phyloP scores from a whole-genome alignment of 2,329 filamentous ascomycete genomes.

The Blastomyces parvus region DNA sequence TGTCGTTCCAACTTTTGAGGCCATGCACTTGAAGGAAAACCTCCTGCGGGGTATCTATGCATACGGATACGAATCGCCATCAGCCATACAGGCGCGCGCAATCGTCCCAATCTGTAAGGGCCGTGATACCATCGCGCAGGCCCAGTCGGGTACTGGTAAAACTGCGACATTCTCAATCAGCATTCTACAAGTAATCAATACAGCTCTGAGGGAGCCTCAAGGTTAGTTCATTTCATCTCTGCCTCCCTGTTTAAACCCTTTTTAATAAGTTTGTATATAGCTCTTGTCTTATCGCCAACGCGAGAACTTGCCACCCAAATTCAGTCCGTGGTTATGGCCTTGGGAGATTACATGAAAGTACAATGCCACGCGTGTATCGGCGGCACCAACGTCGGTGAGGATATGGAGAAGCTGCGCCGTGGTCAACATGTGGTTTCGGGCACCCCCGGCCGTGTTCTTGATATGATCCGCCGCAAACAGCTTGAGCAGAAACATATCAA shows the following conservation, averaged over 20 bases:
- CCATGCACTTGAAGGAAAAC: constrained; percentile 96
- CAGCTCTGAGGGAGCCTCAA: constrained; percentile 82
- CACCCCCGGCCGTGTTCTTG: constrained; percentile 89
- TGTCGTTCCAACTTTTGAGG: constrained; percentile 82
- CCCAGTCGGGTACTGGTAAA: constrained; percentile 94
- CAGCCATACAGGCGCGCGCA: constrained; percentile 91
- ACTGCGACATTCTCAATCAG: constrained; percentile 94
- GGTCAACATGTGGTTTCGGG: constrained; percentile 96
- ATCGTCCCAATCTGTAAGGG: constrained; percentile 99
- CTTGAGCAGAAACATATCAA: too few species aligned
- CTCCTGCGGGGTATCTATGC: constrained; percentile 95
- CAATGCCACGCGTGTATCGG: constrained; percentile 98
- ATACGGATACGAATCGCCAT: constrained; percentile 96
- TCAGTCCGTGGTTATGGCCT: constrained; percentile 96
- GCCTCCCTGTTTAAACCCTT: background rate
- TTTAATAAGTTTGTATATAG: constrained; percentile 30
- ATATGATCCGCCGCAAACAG: too few species aligned
- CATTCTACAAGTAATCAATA: constrained; percentile 92
- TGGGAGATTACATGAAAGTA: constrained; percentile 99
- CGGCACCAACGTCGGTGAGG: constrained; percentile 93
- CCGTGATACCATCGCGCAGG: constrained; percentile 95
- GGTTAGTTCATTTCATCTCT: constrained; percentile 30
- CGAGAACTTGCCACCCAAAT: constrained; percentile 97
- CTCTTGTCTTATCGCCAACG: constrained; percentile 88
- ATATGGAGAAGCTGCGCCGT: constrained; percentile 95